Conservation (phyloP, 352 stramenopile genomes). For the Globisporangium nunn region DNA sequence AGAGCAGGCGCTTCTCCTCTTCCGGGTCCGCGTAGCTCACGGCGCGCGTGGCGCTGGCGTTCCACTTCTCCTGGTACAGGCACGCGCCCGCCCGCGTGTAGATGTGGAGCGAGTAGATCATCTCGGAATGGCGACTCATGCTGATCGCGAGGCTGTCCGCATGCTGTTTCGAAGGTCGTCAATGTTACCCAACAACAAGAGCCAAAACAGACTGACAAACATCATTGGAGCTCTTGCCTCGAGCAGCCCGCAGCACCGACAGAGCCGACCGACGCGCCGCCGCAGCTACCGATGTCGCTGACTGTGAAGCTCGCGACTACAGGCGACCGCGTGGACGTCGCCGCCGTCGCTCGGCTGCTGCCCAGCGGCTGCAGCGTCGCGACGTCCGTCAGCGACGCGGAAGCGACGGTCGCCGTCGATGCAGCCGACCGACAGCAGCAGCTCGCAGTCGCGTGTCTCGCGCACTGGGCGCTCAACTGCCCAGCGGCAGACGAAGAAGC, state of each 20-base stretch:
- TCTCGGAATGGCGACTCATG: slow-evolving; percentile 29
- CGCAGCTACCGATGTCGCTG: slow-evolving; percentile 12
- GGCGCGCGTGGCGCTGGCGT: slow-evolving; percentile 38
- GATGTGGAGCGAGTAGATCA: slow-evolving; percentile 92
- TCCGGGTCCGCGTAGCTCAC: slow-evolving; percentile 77
- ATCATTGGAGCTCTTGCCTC: too few species aligned
- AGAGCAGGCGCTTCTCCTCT: slow-evolving; percentile 89
- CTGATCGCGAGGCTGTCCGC: background rate
- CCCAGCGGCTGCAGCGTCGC: background rate
- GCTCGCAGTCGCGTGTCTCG: slow-evolving; percentile 39
- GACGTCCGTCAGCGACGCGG: background rate
- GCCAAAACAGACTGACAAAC: too few species aligned
- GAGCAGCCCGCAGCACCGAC: too few species aligned
- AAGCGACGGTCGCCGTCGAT: slow-evolving; percentile 14
- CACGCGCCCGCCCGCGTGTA: slow-evolving; percentile 86
- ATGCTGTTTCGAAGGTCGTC: too few species aligned
- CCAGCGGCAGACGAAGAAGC: background rate
- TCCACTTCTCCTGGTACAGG: slow-evolving; percentile 90
- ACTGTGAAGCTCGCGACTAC: slow-evolving; percentile 16
- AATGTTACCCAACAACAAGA: background rate
- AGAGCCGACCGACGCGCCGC: slow-evolving; percentile 5
- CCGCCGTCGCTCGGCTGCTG: slow-evolving; percentile 9
- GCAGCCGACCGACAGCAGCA: slow-evolving; percentile 34
- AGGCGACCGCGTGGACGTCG: slow-evolving; percentile 6
- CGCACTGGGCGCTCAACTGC: slow-evolving; percentile 39